Conservation (phyloP, 306 rosid species). For the Citrullus amarus region DNA sequence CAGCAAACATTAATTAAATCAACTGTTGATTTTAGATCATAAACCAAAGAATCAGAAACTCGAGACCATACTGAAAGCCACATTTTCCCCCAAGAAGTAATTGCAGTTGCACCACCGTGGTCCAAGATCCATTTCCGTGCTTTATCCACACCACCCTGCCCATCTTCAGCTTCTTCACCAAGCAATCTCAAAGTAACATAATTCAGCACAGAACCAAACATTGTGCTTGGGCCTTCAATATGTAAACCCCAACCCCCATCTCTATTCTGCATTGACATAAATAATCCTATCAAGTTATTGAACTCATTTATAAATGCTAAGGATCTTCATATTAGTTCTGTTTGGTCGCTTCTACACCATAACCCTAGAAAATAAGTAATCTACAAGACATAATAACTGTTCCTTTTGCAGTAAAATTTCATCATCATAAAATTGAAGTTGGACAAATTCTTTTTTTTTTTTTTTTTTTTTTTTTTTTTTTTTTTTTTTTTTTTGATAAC, state of each 20-base stretch:
- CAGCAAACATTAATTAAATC: conserved; percentile 1
- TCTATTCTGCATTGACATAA: conserved; percentile 15
- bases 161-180: conserved; percentile 26
- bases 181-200: conserved; percentile 24
- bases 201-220: conserved; percentile 21
- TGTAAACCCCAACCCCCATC: conserved; percentile 37
- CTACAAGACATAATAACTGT: neutral
- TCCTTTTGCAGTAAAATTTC: neutral
- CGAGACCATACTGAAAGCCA: conserved; percentile 24
- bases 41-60: neutral
- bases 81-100: conserved; percentile 32
- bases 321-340: neutral
- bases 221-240: conserved; percentile 30
- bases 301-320: neutral
- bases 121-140: conserved; percentile 27
- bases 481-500: neutral
- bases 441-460: neutral
- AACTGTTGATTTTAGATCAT: neutral
- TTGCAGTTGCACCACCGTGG: conserved; percentile 21
- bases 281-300: neutral
- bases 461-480: neutral
- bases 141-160: conserved; percentile 13
- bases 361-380: neutral
- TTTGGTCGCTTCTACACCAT: neutral
- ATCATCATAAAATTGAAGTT: neutral